A percentile compares a stretch with the other conserved stretches of the same genome.
Evolutionary conservation across 164 flowering plant species (phyloP).

Genomic region (Chloranthus sessilifolius): DNA sequence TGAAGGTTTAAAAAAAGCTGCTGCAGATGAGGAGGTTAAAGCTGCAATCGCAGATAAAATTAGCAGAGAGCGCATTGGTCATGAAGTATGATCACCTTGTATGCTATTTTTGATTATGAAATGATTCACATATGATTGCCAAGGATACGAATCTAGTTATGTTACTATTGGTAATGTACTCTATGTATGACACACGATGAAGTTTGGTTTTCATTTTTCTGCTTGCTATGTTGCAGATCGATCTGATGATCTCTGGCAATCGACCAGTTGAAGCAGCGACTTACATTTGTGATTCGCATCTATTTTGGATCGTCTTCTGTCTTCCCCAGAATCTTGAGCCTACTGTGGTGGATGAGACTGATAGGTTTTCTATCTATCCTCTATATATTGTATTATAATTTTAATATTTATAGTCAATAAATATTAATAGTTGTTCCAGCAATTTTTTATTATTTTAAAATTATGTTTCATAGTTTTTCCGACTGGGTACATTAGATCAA

Average conservation of each 20-base stretch:
- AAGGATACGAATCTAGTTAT: too few relatives aligned
- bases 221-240: constrained; percentile 45
- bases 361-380: constrained; percentile 48
- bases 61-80: constrained; percentile 92
- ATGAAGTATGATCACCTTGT: constrained; percentile 52
- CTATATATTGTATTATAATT: too few relatives aligned
- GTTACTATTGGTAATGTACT: too few relatives aligned
- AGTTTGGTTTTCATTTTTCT: neutral
- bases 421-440: too few relatives aligned
- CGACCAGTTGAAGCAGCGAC: constrained; percentile 74
- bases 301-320: constrained; percentile 73
- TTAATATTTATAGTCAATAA: too few relatives aligned
- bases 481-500: too few relatives aligned
- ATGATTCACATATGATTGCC: neutral
- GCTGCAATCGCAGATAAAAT: constrained; percentile 79
- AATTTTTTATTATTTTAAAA: too few relatives aligned
- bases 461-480: too few relatives aligned
- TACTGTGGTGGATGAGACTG: constrained; percentile 39
- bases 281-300: constrained; percentile 53
- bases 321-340: constrained; percentile 52
- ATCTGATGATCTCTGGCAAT: constrained; percentile 92
- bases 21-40: constrained; percentile 65
- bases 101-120: neutral
- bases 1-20: constrained; percentile 71
- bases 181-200: too few relatives aligned